Conservation (phyloP, 208 protist genomes). For the Wallacemonas sp. region DNA sequence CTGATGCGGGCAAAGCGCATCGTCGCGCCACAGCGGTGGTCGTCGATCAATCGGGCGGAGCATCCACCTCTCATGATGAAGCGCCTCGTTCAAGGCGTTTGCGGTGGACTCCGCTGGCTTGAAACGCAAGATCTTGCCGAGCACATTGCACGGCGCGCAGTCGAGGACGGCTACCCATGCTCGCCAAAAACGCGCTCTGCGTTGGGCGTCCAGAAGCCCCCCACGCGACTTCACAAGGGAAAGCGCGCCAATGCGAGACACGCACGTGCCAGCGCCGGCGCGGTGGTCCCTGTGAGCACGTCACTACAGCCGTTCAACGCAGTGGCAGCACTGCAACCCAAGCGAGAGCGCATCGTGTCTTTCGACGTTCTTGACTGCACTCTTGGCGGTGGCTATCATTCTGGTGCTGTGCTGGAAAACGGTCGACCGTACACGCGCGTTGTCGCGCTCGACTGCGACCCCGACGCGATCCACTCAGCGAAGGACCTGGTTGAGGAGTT, state of each 20-base stretch:
- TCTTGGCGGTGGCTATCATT: constrained; percentile 79
- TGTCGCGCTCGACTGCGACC: constrained; percentile 83
- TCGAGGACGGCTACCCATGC: constrained; percentile 67
- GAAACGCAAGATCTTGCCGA: constrained; percentile 69
- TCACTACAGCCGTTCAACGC: constrained; percentile 2
- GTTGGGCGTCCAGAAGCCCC: constrained; percentile 31
- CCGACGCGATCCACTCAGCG: constrained; percentile 37
- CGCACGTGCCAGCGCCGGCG: neutral
- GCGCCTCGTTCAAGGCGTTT: constrained; percentile 76
- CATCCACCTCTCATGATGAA: constrained; percentile 91
- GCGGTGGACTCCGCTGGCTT: constrained; percentile 76
- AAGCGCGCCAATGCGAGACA: neutral
- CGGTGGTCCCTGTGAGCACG: constrained; percentile 16
- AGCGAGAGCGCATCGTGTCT: constrained; percentile 57
- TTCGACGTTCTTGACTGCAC: constrained; percentile 92
- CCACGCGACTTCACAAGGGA: constrained; percentile 8
- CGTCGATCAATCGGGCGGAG: constrained; percentile 64
- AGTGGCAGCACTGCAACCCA: constrained; percentile 6
- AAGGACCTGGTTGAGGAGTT: constrained; percentile 65
- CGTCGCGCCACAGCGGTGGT: constrained; percentile 68
- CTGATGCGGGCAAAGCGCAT: constrained; percentile 52
- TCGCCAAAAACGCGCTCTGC: constrained; percentile 39
- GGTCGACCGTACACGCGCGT: constrained; percentile 85
- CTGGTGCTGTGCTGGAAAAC: constrained; percentile 81
- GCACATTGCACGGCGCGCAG: constrained; percentile 68